Evolutionary conservation across 164 flowering plant genomes (phyloP), one percentile per base, ranked within the genome.

Genomic region (Aristolochia californica): DNA sequence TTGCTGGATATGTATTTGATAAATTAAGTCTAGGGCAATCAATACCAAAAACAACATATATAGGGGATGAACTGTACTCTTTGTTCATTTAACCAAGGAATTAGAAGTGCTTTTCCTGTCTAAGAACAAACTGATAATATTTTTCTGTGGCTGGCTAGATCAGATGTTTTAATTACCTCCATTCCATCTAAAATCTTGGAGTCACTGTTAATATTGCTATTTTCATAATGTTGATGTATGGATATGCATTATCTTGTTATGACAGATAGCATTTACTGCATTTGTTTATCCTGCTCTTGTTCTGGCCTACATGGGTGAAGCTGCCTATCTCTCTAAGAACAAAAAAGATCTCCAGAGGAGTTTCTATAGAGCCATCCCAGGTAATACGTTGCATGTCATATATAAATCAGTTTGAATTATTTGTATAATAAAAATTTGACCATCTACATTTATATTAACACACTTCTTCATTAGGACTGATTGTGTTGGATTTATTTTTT

Each of bases 261-360:
- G 52, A 61, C 85, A 85, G 91, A 54, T 85, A 38, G 80, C 83
- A 49, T 85, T 85, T 64, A 52, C 79, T 17, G 64, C 59, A 51
- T 57, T 85, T 45, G 77, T 85, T 43, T 85, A 83, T 62, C 91
- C 88, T 15, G 75, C 77, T 64, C 72, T 85, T 59, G 62, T 84
- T 65, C 61, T 84, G 27, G 76, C 81, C 1, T 84, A 84, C 65
- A 80, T 83, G 79, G 93, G 88, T 59, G 80, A 85, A 68, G 86
- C 88, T 66, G 86, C 88, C 25, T 85, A 65, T 59, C 74, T 81
- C 45, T 75, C 86, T 43, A 72, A 73, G 68, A 56, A 81, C 63
- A 59, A 68, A 53, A 51, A 13, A 10, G 71, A 75, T 55, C 63
- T 75, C 56, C 63, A 62, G 22, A 60, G 70, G 17, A 77, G 80